Conservation (phyloP, 495 filamentous ascomycete species). For the Penicillium arizonense region DNA sequence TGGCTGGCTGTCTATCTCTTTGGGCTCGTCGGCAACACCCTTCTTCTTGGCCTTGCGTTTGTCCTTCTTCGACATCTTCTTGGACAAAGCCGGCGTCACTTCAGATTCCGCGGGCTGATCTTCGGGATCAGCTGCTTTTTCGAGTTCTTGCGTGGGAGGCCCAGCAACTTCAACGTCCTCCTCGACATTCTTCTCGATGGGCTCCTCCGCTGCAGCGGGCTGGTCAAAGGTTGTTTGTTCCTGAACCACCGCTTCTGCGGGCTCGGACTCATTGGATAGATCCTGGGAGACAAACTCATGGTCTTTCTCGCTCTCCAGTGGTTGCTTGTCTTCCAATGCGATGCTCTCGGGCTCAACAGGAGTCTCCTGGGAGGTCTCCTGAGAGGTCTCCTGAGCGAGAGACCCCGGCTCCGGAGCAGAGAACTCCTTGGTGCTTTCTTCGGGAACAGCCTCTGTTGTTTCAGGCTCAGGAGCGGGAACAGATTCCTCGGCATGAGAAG, state of each 20-base stretch:
- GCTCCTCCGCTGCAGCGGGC: not conserved
- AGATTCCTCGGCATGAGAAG: not conserved
- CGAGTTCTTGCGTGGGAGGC: not conserved
- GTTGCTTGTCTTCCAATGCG: not conserved
- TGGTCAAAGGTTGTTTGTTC: not conserved
- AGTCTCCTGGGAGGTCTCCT: not conserved
- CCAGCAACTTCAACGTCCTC: not conserved
- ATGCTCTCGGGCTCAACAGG: not conserved
- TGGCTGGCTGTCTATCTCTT: not conserved
- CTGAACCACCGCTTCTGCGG: slow-evolving; percentile 1
- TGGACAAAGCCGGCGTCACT: slow-evolving; percentile 10
- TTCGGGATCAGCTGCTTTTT: slow-evolving; percentile 16
- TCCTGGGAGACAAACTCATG: slow-evolving; percentile 7
- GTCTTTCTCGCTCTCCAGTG: not conserved
- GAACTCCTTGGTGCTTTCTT: not conserved
- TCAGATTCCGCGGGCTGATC: slow-evolving; percentile 6
- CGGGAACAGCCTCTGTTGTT: not conserved
- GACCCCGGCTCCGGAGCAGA: slow-evolving; percentile 5
- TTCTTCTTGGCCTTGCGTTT: slow-evolving; percentile 38
- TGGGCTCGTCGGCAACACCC: not conserved
- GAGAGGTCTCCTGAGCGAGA: not conserved
- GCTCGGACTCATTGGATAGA: slow-evolving; percentile 5
- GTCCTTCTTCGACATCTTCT: slow-evolving; percentile 39
- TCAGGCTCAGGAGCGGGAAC: not conserved
- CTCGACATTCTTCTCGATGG: not conserved